Percentiles rank a stretch among this genome's conserved stretches.
phyloP scores from a whole-genome alignment of 2,329 filamentous ascomycete genomes.

The Sarocladiaceae sp. region DNA sequence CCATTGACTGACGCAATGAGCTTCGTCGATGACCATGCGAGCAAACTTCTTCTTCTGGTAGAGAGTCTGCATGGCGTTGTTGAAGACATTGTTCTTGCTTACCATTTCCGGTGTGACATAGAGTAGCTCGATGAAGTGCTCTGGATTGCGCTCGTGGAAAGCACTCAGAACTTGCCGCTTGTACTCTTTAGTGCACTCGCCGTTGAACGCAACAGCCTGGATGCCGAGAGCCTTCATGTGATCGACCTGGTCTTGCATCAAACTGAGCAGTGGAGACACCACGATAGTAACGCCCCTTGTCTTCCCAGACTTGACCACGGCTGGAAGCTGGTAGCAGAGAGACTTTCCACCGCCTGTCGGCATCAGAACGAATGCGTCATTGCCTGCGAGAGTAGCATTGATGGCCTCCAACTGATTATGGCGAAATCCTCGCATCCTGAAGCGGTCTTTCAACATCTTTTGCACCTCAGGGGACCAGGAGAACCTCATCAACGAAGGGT shows the following conservation, averaged over 20 bases:
- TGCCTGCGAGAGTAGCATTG: conserved; percentile 81
- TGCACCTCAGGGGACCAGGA: conserved; percentile 87
- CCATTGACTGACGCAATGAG: conserved; percentile 99
- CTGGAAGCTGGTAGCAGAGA: conserved; percentile 91
- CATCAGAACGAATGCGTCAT: conserved; percentile 95
- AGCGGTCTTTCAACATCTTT: conserved; percentile 73
- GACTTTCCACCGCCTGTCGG: conserved; percentile 97
- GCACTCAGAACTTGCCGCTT: conserved; percentile 62
- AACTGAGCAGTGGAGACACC: conserved; percentile 86
- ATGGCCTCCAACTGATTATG: conserved; percentile 93
- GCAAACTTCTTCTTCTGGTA: conserved; percentile 70
- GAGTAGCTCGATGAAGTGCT: conserved; percentile 77
- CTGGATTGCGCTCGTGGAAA: conserved; percentile 60
- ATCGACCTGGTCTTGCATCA: conserved; percentile 96
- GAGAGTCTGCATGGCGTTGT: conserved; percentile 62
- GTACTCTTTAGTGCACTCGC: conserved; percentile 62
- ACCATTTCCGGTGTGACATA: conserved; percentile 99
- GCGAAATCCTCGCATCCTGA: conserved; percentile 81
- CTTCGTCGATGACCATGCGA: conserved; percentile 93
- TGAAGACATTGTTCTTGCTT: conserved; percentile 70
- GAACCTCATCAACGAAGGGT: conserved; percentile 49
- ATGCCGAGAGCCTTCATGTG: conserved; percentile 74
- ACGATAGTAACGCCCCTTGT: conserved; percentile 88
- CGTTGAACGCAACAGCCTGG: conserved; percentile 76
- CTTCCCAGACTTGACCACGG: conserved; percentile 73